A percentile compares a stretch with the other conserved stretches of the same genome.
phyloP scores from a whole-genome alignment of 2,329 filamentous ascomycete genomes.

The Penicillium sp. region DNA sequence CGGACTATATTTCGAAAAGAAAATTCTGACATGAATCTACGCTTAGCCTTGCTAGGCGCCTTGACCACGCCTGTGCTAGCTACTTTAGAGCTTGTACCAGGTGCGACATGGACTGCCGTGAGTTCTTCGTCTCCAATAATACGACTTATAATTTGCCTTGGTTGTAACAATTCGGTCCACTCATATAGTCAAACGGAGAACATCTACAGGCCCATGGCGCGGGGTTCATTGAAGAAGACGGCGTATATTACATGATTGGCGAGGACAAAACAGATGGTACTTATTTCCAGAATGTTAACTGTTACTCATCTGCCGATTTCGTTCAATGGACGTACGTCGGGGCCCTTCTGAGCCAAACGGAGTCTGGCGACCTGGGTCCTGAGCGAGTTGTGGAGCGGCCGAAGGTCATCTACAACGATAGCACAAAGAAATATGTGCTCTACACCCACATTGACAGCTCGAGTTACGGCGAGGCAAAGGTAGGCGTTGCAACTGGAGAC shows the following conservation, averaged over 20 bases:
- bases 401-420: conserved; percentile 70
- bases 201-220: conserved; percentile 1
- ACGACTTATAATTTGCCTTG: not conserved
- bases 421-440: conserved; percentile 68
- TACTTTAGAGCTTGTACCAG: not conserved
- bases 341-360: conserved; percentile 59
- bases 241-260: conserved; percentile 69
- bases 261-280: conserved; percentile 70
- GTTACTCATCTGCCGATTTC: conserved; percentile 67
- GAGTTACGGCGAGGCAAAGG: conserved; percentile 66
- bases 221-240: conserved; percentile 58
- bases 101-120: conserved; percentile 1
- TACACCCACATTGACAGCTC: conserved; percentile 70
- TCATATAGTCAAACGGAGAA: not conserved
- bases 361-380: conserved; percentile 62
- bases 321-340: conserved; percentile 67
- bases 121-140: not conserved
- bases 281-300: conserved; percentile 68
- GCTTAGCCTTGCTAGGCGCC: not conserved
- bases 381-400: conserved; percentile 68
- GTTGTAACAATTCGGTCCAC: not conserved
- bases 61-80: not conserved
- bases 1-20: not conserved
- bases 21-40: not conserved
- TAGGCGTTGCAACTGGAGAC: conserved; percentile 65